These are phyloP conservation scores for Oenanthe sinensis DNA, from an alignment of 129 eudicot species.

Conservation along the genomic window DNA sequence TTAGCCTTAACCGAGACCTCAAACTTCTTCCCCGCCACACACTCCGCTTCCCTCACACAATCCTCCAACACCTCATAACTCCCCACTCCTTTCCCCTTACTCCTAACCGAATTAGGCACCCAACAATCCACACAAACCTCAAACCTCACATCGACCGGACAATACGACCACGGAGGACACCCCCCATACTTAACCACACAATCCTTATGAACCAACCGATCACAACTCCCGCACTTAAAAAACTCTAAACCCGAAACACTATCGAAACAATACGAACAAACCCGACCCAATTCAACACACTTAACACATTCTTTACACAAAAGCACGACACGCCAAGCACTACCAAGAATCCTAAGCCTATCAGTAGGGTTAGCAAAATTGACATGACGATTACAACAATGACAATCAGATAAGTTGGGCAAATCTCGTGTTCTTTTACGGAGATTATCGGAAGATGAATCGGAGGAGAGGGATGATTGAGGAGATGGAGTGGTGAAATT, in stretches of 20 bases:
- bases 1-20: slow-evolving; percentile 20
- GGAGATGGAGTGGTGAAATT: slow-evolving; percentile 22
- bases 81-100: slow-evolving; percentile 24
- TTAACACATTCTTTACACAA: slow-evolving; percentile 55
- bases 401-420: slow-evolving; percentile 80
- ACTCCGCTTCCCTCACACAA: slow-evolving; percentile 18
- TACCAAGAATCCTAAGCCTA: slow-evolving; percentile 51
- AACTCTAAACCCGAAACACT: slow-evolving; percentile 18
- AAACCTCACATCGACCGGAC: slow-evolving; percentile 25
- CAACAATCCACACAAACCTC: slow-evolving; percentile 84
- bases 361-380: slow-evolving; percentile 52
- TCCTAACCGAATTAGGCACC: slow-evolving; percentile 58
- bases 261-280: slow-evolving; percentile 61
- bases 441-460: slow-evolving; percentile 22
- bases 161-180: slow-evolving; percentile 39
- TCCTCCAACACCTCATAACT: slow-evolving; percentile 12
- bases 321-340: slow-evolving; percentile 81
- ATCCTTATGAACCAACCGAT: slow-evolving; percentile 44
- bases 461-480: slow-evolving; percentile 34
- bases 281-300: slow-evolving; percentile 24
- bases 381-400: slow-evolving; percentile 41
- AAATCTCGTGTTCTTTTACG: slow-evolving; percentile 55
- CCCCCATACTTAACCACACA: slow-evolving; percentile 38
- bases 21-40: slow-evolving; percentile 23
- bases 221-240: slow-evolving; percentile 40